Conservation (phyloP, 257 asterid species). For the Scutellaria minor region DNA sequence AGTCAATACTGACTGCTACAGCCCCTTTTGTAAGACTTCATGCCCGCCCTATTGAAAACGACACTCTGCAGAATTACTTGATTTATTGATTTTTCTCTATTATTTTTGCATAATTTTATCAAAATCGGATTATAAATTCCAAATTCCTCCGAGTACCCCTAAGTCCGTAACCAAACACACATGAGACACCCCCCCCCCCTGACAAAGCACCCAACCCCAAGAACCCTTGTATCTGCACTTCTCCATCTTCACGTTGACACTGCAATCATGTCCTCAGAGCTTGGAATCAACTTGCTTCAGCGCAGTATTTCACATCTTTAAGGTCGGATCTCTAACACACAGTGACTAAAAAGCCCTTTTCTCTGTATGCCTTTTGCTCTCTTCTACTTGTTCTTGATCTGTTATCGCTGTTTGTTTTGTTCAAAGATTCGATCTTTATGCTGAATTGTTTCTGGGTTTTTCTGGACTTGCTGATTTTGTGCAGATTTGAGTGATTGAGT, state of each 20-base stretch:
- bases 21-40: no score
- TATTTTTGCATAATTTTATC: background rate
- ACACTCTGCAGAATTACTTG: background rate
- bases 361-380: conserved; percentile 3
- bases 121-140: background rate
- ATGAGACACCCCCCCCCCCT: background rate
- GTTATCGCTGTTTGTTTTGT: conserved; percentile 19
- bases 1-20: conserved; percentile 7
- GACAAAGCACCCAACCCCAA: conserved; percentile 16
- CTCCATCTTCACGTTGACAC: conserved; percentile 42
- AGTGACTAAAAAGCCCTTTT: conserved; percentile 7
- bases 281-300: conserved; percentile 27
- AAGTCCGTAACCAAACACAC: conserved; percentile 1
- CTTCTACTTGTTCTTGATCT: conserved; percentile 33
- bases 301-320: conserved; percentile 17
- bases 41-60: background rate
- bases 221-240: conserved; percentile 19
- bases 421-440: conserved; percentile 30
- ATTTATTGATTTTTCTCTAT: background rate
- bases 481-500: conserved; percentile 41
- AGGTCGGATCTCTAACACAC: conserved; percentile 38
- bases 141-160: background rate
- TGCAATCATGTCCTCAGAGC: conserved; percentile 32
- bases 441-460: conserved; percentile 20
- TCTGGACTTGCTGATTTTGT: background rate